Conservation (phyloP, 1,284 basidiomycete genomes). For the Vanrija humicola region DNA sequence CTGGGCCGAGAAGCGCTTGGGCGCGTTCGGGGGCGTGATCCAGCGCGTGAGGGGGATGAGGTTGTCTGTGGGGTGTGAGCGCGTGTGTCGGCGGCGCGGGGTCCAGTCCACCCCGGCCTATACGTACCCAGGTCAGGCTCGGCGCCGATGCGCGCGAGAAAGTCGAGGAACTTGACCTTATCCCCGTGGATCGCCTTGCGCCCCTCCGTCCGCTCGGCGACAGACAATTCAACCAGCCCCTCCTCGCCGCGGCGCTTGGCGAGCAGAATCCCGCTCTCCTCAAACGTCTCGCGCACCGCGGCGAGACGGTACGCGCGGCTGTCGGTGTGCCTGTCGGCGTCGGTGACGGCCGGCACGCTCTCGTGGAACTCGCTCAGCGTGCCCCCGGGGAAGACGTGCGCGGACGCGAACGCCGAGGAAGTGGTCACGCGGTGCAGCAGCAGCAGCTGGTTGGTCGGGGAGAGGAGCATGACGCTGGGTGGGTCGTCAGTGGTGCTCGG, state of each 20-base stretch:
- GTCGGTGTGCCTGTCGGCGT: conserved; percentile 8
- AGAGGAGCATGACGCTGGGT: conserved; percentile 10
- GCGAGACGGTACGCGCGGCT: conserved; percentile 9
- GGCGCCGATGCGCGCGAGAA: conserved; percentile 9
- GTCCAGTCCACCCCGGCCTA: too few relatives aligned
- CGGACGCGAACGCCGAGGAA: conserved; percentile 3
- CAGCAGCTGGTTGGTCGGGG: conserved; percentile 10
- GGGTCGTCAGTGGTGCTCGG: neutral
- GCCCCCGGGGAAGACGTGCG: conserved; percentile 13
- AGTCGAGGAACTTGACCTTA: conserved; percentile 12
- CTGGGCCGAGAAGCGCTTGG: conserved; percentile 17
- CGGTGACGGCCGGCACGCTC: conserved; percentile 2
- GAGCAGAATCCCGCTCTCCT: conserved; percentile 17
- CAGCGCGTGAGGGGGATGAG: conserved; percentile 20
- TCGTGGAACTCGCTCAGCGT: conserved; percentile 10
- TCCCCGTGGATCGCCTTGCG: conserved; percentile 13
- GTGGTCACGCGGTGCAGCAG: conserved; percentile 10
- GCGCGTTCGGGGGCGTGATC: conserved; percentile 14
- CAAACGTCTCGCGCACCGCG: conserved; percentile 19
- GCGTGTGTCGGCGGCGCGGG: too few relatives aligned
- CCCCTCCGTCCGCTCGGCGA: conserved; percentile 1
- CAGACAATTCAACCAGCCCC: conserved; percentile 5
- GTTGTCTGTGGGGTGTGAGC: conserved; percentile 1
- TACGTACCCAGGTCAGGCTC: conserved; percentile 9
- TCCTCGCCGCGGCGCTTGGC: neutral